Base-by-base conservation (phyloP, 2,329 filamentous ascomycete genomes). In the Lachnellula hyalina region DNA sequence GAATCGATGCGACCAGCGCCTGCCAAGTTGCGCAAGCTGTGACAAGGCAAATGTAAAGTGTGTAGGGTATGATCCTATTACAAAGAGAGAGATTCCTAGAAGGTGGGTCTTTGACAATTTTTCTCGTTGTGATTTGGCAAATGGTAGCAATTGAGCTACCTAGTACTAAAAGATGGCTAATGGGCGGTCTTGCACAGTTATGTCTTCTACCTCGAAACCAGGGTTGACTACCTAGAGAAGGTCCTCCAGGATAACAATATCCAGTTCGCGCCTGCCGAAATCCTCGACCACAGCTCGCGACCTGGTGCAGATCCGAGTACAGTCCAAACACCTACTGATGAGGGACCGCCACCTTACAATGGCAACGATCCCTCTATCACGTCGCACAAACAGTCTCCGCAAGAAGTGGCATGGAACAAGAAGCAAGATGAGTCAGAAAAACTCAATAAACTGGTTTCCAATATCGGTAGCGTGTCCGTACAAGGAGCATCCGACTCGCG, bases 11-110 rank as follows among this genome's bases (percentile, higher is more conserved):
- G 93, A 97, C 73, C 93, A 96, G 78, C 86, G 87, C 61, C 79
- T 97, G 58, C 93, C 93, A 8, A 90, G 89, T 65, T 97, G 93
- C 71, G 86, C 89, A 42, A 90, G 89, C 63, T 97, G 93, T 73
- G 90, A 92, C 70, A 96, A 96, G 75, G 92, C 89, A n/a, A 82
- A 83, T 55, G 89, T 95, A 46, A 86, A 89, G 62, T 97, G 94
- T 71, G 90, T 96, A 49, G 93, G 93, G 59, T 96, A 96, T 72
- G 93, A 97, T 70, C 92, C 93, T 35, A 96, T 96, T 67, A 96
- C 90, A 23, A 96, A 96, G 78, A 86, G 89, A 68, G 91, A 96
- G 73, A 96, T 97, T 55, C 93, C 93, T 49, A 83, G 92, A 72
- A 86, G 82, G 76, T 77, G 63, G 64, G 72, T 71, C 42, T 36